These are phyloP conservation scores for Talaromyces stipitatus DNA, from an alignment of 495 filamentous ascomycete species.

Conservation along the genomic window DNA sequence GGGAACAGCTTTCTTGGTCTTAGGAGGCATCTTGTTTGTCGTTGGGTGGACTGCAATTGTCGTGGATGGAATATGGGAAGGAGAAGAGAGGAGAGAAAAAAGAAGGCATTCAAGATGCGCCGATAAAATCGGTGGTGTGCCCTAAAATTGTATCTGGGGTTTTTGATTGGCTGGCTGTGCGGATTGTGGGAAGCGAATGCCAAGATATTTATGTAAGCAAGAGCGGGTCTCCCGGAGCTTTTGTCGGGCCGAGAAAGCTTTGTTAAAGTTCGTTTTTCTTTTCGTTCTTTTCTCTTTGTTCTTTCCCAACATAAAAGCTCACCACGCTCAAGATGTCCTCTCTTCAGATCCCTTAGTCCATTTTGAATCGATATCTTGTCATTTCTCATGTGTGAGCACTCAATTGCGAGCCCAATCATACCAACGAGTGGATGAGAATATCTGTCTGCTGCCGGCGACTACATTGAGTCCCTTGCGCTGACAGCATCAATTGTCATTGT, in stretches of 20 bases:
- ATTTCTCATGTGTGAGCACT: background rate
- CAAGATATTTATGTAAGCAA: conserved; percentile 11
- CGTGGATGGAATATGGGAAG: conserved; percentile 34
- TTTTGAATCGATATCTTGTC: background rate
- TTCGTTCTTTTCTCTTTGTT: conserved; percentile 4
- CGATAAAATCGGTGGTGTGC: conserved; percentile 34
- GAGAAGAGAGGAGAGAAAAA: conserved; percentile 18
- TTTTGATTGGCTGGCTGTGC: conserved; percentile 21
- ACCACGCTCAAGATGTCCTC: background rate
- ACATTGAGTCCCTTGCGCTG: background rate
- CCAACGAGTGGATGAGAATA: background rate
- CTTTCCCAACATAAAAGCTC: background rate
- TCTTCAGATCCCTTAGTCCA: background rate
- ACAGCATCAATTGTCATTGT: background rate
- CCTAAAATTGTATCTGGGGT: conserved; percentile 19
- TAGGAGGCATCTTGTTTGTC: conserved; percentile 64
- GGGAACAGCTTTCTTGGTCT: conserved; percentile 67
- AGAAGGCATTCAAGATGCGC: conserved; percentile 9
- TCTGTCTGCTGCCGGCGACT: background rate
- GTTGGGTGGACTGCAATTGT: conserved; percentile 24
- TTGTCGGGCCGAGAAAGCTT: conserved; percentile 29
- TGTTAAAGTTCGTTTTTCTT: conserved; percentile 29
- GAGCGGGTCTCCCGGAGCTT: background rate
- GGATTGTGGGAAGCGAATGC: conserved; percentile 25
- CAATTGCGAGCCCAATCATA: background rate